Evolutionary conservation across 192 early-diverging fungal genomes (phyloP), one percentile per base, ranked within the genome.

Genomic region (Entomortierella beljakovae): DNA sequence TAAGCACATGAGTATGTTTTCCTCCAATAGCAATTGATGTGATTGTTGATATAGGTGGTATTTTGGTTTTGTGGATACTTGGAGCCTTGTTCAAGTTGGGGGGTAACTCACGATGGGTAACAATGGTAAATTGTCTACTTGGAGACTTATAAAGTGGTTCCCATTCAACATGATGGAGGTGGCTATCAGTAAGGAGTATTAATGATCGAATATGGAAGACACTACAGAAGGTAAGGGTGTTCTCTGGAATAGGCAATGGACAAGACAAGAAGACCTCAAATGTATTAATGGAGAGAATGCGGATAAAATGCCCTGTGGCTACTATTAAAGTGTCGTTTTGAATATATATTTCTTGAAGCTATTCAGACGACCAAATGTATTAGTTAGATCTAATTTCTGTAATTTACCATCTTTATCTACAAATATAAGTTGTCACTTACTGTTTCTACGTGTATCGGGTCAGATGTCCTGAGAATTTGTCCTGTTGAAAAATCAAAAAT

Each of bases 291-390:
- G 67, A 79, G 3, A 70, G 2, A 34, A 79, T 79, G 7, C 68
- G 61, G 25, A 79, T 60, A 33, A 61, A 37, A 28, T 59, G 54
- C 7, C 38, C 42, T 31, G 75, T 79, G 7, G 68, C 75, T 28
- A 79, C 48, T n/a, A 79, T 40, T 25, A 79, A 3, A 6, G 75
- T 79, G 37, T 65, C 32, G 37, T 79, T 79, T 50, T 79, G 75
- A 34, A 79, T 79, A 34, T 70, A 79, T 3, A 79, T 79, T 15
- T 79, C 75, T 6, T 79, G 66, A 37, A 79, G 49, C 75, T 79
- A 38, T 23, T 38, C 16, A 37, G 46, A 38, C 3, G 38, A 16
- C 10, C 11, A 50, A 25, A 10, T 8, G 18, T 1, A 46, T 52
- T 32, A 16, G n/a, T n/a, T n/a, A n/a, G n/a, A n/a, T 22, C 50